Percentiles rank a stretch among this genome's conserved stretches.
Conservation (phyloP, 1,139 yeast genomes). For the Yarrowia galli region DNA sequence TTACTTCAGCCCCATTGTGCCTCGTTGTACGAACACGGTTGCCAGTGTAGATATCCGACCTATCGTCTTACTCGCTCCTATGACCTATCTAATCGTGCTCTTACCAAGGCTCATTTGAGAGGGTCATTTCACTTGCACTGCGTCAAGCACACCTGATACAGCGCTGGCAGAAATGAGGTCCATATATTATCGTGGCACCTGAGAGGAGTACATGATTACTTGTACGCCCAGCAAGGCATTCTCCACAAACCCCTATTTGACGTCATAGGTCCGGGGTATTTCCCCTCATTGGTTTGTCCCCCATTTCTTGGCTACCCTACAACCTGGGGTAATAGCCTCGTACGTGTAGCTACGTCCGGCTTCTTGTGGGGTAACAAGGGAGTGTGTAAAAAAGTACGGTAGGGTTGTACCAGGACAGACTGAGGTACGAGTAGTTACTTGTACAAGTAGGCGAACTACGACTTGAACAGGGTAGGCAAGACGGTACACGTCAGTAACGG, state of each 20-base stretch:
- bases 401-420: too few relatives aligned
- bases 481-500: too few relatives aligned
- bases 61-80: background rate
- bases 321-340: slow-evolving; percentile 6
- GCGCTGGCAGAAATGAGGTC: too few relatives aligned
- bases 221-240: background rate
- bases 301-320: background rate
- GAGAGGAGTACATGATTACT: background rate
- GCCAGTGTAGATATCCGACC: too few relatives aligned
- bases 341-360: slow-evolving; percentile 1
- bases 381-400: too few relatives aligned
- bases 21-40: background rate
- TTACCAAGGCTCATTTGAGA: too few relatives aligned
- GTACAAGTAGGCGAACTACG: background rate
- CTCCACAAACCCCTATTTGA: background rate
- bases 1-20: too few relatives aligned
- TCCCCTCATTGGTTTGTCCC: slow-evolving; percentile 26
- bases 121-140: too few relatives aligned
- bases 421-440: background rate
- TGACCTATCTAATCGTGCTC: background rate
- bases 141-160: background rate
- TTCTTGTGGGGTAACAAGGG: slow-evolving; percentile 16
- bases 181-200: background rate
- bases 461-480: too few relatives aligned
- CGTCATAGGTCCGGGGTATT: background rate